phyloP scores from a whole-genome alignment of 345 rosid genomes.

The Kandelia obovata region DNA sequence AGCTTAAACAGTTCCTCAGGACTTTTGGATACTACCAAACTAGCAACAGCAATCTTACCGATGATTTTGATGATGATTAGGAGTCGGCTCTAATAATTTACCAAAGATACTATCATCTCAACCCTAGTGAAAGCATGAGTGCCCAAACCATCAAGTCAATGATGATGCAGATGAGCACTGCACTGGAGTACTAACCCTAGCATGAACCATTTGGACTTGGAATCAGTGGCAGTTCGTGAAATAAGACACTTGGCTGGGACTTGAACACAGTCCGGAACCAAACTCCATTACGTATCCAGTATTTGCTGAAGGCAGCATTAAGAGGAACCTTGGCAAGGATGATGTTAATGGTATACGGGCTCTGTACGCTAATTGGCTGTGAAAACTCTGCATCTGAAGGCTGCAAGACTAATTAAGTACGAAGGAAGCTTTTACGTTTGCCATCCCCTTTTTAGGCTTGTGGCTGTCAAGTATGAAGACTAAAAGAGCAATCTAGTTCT shows the following conservation, averaged over 20 bases:
- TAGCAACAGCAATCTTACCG: no score
- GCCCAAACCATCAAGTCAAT: constrained; percentile 3
- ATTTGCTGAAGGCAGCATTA: neutral
- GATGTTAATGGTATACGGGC: constrained; percentile 29
- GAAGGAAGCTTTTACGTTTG: no score
- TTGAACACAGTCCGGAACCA: constrained; percentile 14
- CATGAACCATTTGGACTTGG: constrained; percentile 13
- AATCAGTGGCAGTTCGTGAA: constrained; percentile 32
- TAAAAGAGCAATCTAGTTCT: no score
- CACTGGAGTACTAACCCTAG: constrained; percentile 7
- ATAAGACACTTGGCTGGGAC: constrained; percentile 31
- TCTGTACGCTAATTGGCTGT: constrained; percentile 1
- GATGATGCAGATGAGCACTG: constrained; percentile 21
- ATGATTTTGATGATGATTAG: constrained; percentile 14
- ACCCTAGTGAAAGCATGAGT: constrained; percentile 13
- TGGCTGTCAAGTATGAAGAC: no score
- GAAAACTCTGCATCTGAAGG: no score
- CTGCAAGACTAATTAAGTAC: no score
- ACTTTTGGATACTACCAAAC: neutral
- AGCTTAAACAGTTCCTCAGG: constrained; percentile 1
- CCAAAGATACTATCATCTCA: constrained; percentile 13
- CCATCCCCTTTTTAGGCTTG: no score
- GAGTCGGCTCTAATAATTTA: constrained; percentile 16
- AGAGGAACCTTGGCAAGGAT: constrained; percentile 25
- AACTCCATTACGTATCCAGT: constrained; percentile 25